Conservation (phyloP, 208 protist genomes). For the Porcisia deanei region DNA sequence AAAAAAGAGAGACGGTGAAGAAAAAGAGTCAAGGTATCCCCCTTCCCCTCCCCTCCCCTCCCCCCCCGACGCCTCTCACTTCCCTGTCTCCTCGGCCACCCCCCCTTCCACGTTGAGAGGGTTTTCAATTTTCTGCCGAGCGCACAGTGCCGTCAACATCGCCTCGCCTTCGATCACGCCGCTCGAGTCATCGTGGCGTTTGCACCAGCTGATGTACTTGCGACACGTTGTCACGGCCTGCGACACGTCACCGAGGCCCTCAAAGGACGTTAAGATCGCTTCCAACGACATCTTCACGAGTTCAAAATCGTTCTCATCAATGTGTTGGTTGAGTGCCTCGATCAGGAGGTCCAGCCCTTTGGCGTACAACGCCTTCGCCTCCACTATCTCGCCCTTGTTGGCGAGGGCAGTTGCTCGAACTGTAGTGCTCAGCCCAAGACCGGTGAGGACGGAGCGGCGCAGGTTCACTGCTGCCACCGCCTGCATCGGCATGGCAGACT, state of each 20-base stretch:
- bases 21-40: background rate
- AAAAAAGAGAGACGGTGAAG: background rate
- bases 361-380: slow-evolving; percentile 65
- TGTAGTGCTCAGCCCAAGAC: slow-evolving; percentile 59
- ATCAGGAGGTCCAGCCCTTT: slow-evolving; percentile 87
- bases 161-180: slow-evolving; percentile 64
- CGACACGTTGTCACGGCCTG: slow-evolving; percentile 81
- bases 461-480: slow-evolving; percentile 86
- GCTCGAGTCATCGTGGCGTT: slow-evolving; percentile 63
- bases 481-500: slow-evolving; percentile 84
- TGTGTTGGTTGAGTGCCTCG: slow-evolving; percentile 81
- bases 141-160: slow-evolving; percentile 61
- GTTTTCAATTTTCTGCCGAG: slow-evolving; percentile 42
- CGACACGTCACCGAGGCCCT: slow-evolving; percentile 72
- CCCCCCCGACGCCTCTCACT: background rate
- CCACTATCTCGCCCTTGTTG: slow-evolving; percentile 33
- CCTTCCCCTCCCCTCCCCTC: background rate
- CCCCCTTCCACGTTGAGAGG: slow-evolving; percentile 21
- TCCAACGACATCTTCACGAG: slow-evolving; percentile 77
- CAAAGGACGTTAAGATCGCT: slow-evolving; percentile 78
- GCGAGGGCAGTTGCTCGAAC: slow-evolving; percentile 35
- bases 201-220: slow-evolving; percentile 91
- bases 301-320: slow-evolving; percentile 82
- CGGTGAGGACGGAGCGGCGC: slow-evolving; percentile 74
- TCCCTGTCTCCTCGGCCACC: background rate